Base-by-base conservation (phyloP, 805 yeast genomes). In the Torulaspora delbrueckii region DNA sequence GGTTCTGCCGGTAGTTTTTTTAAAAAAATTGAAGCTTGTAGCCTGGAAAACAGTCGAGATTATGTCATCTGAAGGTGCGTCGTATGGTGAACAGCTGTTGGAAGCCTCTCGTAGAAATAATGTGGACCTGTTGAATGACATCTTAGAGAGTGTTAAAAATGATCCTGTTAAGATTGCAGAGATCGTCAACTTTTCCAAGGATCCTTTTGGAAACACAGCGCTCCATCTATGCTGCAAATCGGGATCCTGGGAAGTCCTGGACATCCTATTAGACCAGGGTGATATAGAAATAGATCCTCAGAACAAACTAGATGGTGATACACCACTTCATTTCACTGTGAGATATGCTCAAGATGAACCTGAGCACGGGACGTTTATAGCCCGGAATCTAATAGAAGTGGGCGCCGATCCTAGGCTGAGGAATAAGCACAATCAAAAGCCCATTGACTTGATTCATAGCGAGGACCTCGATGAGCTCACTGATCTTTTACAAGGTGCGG, bases 41-140 rank as follows among this genome's bases (percentile, higher is more conserved):
- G 22, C 16, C 34, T 6, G 34, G 22, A 14, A 5, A 13, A 8
- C 8, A 13, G 19, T 27, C 10, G 34, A 28, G 25, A 28, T 8
- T 13, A 57, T 54, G 59, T 47, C 48, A 42, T 45, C 62, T 23
- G 79, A 77, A 52, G 96, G 96, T 34, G 97, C 97, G 5, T 73
- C 85, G 6, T 75, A 75, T 47, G 67, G 76, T 16, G 91, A 91
- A 63, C 96, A 87, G 68, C 67, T 91, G 38, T 71, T 93, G 35
- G 97, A 91, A 55, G 82, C 91, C 3, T 82, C 95, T 7, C 81
- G 98, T 61, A 75, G 96, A 66, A 86, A 91, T 72, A 93, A 91
- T 63, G 75, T 79, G 2, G 95, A 87, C 50, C 75, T 91, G 41
- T 67, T 89, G 37, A 71, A 76, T 26, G 69, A 77, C 14, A 75